Base-by-base conservation (phyloP, 2,329 filamentous ascomycete genomes). In the Pyrenophora tritici-repentis region DNA sequence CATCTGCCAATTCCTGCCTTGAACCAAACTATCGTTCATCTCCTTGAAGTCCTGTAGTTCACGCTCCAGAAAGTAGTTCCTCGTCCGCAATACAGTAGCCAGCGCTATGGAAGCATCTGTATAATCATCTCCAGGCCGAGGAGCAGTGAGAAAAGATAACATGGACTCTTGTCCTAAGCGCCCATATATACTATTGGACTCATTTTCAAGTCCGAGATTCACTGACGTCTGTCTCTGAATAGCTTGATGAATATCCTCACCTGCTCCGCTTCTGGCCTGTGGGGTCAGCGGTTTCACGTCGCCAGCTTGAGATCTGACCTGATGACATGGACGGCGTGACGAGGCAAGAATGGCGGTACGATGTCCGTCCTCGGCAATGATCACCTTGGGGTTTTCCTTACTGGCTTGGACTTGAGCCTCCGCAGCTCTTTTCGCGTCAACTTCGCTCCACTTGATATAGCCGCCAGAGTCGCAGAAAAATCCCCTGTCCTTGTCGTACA, bases 1-100 rank as follows among this genome's bases (percentile, higher is more conserved):
- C 14, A 53, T 42, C 17, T 50, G 41, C 55, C 55, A 56, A 1
- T 22, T n/a, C n/a, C 56, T 24, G 31, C 53, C 47, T 13, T 55
- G 32, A 0, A 39, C 34, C 2, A 47, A 29, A 17, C 52, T 58
- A 4, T 40, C 12, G 8, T 48, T 26, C 32, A 50, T 47, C 16
- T 58, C 47, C 2, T 36, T 42, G 18, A 33, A 46, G 2, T 24
- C 37, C 10, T 50, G 41, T 6, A 56, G 18, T 38, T 53, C 42
- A 2, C 40, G 36, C n/a, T 56, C 55, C 7, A 58, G 47, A 35
- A 31, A 44, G 7, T 4, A n/a, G 14, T 55, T 58, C 14, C 47
- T 42, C n/a, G n/a, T 16, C 17, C 53, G 44, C 13, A 49, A 22
- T 6, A 33, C 17, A 13, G 32, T 34, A 10, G 47, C 44, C 3